Evolutionary conservation across 2,329 filamentous ascomycete genomes (phyloP).

Genomic region (Ophiostoma piceae): DNA sequence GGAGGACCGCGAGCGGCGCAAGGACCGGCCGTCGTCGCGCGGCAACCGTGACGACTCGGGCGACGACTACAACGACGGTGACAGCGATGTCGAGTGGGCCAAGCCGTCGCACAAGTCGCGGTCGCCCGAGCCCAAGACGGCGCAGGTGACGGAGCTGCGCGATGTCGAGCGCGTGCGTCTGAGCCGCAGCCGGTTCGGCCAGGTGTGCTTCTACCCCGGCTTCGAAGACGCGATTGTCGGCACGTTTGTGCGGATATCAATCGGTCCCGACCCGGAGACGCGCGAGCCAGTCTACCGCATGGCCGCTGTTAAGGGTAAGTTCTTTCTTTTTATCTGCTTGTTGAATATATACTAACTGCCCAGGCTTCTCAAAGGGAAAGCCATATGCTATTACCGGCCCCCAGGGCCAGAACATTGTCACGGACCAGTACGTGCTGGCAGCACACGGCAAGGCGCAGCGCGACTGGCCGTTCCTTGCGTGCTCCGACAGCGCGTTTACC

Average conservation of each 20-base stretch:
- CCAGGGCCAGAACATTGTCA: slow-evolving; percentile 71
- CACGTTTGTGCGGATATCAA: slow-evolving; percentile 78
- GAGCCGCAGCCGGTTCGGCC: slow-evolving; percentile 77
- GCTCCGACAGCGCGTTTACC: slow-evolving; percentile 71
- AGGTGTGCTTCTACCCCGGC: slow-evolving; percentile 87
- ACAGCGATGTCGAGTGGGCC: slow-evolving; percentile 77
- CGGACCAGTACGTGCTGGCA: slow-evolving; percentile 76
- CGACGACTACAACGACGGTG: slow-evolving; percentile 51
- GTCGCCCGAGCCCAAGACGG: slow-evolving; percentile 57
- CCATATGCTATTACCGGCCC: slow-evolving; percentile 75
- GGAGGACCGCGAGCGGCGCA: slow-evolving; percentile 56
- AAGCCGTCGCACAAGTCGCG: slow-evolving; percentile 45
- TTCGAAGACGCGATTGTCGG: slow-evolving; percentile 78
- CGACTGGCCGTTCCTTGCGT: slow-evolving; percentile 84
- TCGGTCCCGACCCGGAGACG: slow-evolving; percentile 69
- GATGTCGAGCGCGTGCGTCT: slow-evolving; percentile 82
- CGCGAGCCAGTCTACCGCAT: slow-evolving; percentile 79
- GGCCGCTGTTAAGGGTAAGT: slow-evolving; percentile 73
- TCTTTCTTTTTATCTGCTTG: no score
- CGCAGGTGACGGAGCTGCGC: slow-evolving; percentile 65
- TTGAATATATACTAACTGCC: neutral
- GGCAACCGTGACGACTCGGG: slow-evolving; percentile 28
- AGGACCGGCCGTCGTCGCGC: slow-evolving; percentile 42
- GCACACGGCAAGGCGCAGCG: slow-evolving; percentile 78
- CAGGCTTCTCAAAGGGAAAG: slow-evolving; percentile 71